Evolutionary conservation across 164 flowering plant genomes (phyloP), one percentile per base, ranked within the genome.

Genomic region (Piper betle): DNA sequence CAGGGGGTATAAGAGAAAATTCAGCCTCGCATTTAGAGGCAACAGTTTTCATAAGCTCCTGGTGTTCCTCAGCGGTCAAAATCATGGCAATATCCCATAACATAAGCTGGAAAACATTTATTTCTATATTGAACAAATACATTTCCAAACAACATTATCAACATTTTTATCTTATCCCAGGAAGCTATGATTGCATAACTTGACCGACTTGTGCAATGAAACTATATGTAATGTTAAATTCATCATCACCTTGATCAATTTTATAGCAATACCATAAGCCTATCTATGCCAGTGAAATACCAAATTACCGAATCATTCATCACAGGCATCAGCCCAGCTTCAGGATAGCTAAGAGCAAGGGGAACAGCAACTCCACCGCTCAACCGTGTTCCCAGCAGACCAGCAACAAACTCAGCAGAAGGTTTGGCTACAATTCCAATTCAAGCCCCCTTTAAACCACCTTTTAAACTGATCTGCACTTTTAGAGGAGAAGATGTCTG

Each of bases 351-450:
- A 41, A 94, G 87, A 37, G 99, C 99, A 73, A 94, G 96, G 5
- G 99, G 99, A 65, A 94, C 99, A 46, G 96, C 97, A 66, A 88
- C 88, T 66, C 99, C 88, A 66, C 96, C 99, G 74, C 90, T 77
- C 33, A 88, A 72, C 97, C 97, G 91, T 60, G 96, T 87, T 20
- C 87, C 99, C 15, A 91, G 77, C 48, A 91, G 60, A 53, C 87
- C 83, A 63, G 96, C 89, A 69, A 91, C 94, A 79, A 94, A 94
- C 74, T 94, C 97, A 43, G 88, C 96, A 55, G 91, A 88, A 61
- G 99, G 99, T 75, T 88, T 88, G 40, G 97, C 99, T 53, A 91
- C 83, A 73, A 94, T 83, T 67, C 99, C 97, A 42, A 94, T 71
- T 57, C 96, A 80, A 69, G 91, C 88, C 43, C 99, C 97, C 66